Conservation (phyloP, 2,329 filamentous ascomycete species). For the Penicillium freii region DNA sequence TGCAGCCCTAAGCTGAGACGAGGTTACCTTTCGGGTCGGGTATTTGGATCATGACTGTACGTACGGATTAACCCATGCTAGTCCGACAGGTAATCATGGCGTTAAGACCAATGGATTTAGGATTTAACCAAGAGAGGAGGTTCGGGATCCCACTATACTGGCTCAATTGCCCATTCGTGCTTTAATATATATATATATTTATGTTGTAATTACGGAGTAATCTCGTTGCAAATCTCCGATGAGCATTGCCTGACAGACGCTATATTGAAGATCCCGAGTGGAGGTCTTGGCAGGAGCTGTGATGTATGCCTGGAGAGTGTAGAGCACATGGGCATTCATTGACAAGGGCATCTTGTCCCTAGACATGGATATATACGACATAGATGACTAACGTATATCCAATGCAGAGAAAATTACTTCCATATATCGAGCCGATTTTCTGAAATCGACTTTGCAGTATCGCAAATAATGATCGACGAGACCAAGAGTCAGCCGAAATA, state of each 20-base stretch:
- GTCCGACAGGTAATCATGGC: conserved; percentile 1
- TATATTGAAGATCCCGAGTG: conserved; percentile 5
- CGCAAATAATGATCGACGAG: conserved; percentile 3
- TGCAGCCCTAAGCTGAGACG: conserved; percentile 1
- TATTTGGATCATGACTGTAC: conserved; percentile 9
- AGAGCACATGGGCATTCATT: background rate
- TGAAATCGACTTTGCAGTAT: background rate
- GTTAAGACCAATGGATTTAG: conserved; percentile 1
- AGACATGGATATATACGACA: too few relatives aligned
- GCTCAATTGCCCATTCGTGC: background rate
- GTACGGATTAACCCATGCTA: background rate
- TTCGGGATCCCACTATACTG: background rate
- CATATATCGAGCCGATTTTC: background rate
- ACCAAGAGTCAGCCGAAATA: background rate
- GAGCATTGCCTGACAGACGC: conserved; percentile 4
- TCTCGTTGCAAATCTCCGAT: background rate
- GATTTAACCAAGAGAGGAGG: background rate
- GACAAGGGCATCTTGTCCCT: background rate
- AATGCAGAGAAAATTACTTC: background rate
- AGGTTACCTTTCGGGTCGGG: background rate
- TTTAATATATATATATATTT: background rate
- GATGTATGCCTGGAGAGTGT: background rate
- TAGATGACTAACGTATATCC: background rate
- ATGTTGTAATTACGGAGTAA: background rate
- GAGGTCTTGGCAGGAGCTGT: background rate